These are phyloP conservation scores for Multifurca ochricompacta DNA, from an alignment of 768 basidiomycete species.

Conservation along the genomic window DNA sequence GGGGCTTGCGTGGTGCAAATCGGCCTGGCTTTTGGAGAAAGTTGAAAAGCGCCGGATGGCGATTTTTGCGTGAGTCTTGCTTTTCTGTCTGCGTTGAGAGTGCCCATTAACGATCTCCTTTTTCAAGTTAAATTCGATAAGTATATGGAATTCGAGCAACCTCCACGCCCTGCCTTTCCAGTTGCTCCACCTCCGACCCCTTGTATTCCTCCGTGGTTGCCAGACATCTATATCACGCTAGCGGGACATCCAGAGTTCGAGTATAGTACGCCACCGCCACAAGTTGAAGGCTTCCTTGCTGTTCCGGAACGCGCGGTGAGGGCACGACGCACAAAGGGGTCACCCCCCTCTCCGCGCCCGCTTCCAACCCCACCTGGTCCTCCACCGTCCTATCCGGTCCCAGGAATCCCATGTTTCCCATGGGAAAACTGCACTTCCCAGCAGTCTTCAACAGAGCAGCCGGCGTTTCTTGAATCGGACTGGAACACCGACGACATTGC, in stretches of 20 bases:
- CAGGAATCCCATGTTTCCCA: neutral
- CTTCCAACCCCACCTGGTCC: conserved; percentile 6
- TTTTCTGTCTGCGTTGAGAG: neutral
- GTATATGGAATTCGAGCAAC: neutral
- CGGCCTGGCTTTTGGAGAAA: conserved; percentile 1
- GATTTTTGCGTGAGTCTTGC: neutral
- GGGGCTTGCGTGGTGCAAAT: neutral
- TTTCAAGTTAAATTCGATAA: neutral
- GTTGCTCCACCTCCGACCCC: conserved; percentile 10
- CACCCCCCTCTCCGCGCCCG: neutral
- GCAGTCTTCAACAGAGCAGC: neutral
- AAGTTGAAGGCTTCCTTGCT: conserved; percentile 8
- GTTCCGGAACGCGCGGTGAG: neutral
- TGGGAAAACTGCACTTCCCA: neutral
- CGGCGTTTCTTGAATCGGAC: neutral
- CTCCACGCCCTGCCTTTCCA: conserved; percentile 5
- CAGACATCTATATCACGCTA: conserved; percentile 1
- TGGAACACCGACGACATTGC: neutral
- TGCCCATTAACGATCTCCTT: neutral
- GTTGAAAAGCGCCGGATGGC: conserved; percentile 4
- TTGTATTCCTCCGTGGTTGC: neutral
- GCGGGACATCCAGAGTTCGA: neutral
- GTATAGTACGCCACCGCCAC: neutral
- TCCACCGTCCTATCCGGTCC: neutral
- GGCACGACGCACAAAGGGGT: neutral